Evolutionary conservation across 2,329 filamentous ascomycete genomes (phyloP).

Genomic region (Phyllachora maydis): DNA sequence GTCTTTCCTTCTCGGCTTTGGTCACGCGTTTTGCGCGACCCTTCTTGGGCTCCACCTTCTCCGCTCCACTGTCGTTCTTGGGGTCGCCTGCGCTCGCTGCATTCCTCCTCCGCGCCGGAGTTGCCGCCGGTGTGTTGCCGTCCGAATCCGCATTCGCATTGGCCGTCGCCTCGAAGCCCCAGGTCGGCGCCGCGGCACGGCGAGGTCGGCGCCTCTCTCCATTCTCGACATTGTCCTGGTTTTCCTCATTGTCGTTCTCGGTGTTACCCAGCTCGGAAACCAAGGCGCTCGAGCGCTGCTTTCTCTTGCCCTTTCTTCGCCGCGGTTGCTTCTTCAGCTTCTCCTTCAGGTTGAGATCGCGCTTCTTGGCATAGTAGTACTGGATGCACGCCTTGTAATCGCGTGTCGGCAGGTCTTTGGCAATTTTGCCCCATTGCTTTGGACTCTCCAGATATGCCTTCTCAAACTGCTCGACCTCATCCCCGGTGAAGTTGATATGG

Average conservation of each 20-base stretch:
- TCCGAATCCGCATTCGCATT: conserved; percentile 34
- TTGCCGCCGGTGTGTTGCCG: conserved; percentile 31
- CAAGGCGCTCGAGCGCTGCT: conserved; percentile 40
- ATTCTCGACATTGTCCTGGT: conserved; percentile 34
- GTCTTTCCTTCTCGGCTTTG: conserved; percentile 21
- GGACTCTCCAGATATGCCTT: conserved; percentile 54
- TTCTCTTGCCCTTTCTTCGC: conserved; percentile 32
- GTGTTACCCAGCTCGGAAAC: conserved; percentile 44
- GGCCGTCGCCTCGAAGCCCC: conserved; percentile 35
- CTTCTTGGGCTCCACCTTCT: conserved; percentile 20
- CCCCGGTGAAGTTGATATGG: conserved; percentile 52
- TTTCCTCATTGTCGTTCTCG: conserved; percentile 34
- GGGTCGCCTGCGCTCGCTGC: conserved; percentile 7
- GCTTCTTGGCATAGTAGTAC: conserved; percentile 70
- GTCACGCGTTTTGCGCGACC: conserved; percentile 16
- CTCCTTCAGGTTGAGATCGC: conserved; percentile 55
- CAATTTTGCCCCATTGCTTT: conserved; percentile 68
- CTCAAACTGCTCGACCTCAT: conserved; percentile 52
- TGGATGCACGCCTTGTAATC: conserved; percentile 67
- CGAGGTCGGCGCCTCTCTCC: conserved; percentile 39
- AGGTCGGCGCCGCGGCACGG: conserved; percentile 49
- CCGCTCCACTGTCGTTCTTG: conserved; percentile 20
- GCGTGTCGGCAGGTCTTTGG: conserved; percentile 42
- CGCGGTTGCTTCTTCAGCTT: conserved; percentile 46
- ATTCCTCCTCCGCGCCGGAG: conserved; percentile 29